Conservation (phyloP, 1,139 yeast species). For the Nakaseomyces glabratus region DNA sequence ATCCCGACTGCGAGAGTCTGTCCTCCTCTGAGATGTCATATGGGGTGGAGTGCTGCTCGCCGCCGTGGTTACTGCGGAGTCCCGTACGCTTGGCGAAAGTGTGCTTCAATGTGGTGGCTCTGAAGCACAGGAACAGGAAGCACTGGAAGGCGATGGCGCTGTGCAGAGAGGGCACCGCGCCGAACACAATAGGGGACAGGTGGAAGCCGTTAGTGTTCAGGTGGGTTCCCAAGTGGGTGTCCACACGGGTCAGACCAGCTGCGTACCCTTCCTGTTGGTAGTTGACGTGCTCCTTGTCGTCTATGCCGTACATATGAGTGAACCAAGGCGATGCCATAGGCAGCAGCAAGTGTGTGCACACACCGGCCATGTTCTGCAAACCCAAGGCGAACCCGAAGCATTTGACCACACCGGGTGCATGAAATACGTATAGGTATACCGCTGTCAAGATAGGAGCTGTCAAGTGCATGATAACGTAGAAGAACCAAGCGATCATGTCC, state of each 20-base stretch:
- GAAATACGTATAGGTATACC: constrained; percentile 57
- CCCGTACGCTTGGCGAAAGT: constrained; percentile 10
- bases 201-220: constrained; percentile 55
- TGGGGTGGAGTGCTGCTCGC: not conserved
- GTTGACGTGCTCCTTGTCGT: constrained; percentile 38
- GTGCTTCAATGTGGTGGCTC: constrained; percentile 25
- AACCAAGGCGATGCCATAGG: constrained; percentile 74
- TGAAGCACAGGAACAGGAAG: constrained; percentile 36
- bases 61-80: constrained; percentile 5
- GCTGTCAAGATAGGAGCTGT: constrained; percentile 55
- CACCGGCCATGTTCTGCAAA: constrained; percentile 50
- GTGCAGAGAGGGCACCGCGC: constrained; percentile 61
- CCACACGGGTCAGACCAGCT: constrained; percentile 61
- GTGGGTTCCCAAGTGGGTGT: constrained; percentile 53
- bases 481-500: constrained; percentile 51
- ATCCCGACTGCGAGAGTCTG: not conserved
- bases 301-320: constrained; percentile 49
- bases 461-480: constrained; percentile 53
- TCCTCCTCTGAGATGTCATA: not conserved
- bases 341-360: constrained; percentile 47
- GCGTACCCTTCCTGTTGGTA: constrained; percentile 61
- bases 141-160: constrained; percentile 55
- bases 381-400: constrained; percentile 48
- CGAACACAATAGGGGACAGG: constrained; percentile 60
- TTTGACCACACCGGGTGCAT: constrained; percentile 50